Conservation (phyloP, 2,329 filamentous ascomycete genomes). For the Neoascochyta sp. region DNA sequence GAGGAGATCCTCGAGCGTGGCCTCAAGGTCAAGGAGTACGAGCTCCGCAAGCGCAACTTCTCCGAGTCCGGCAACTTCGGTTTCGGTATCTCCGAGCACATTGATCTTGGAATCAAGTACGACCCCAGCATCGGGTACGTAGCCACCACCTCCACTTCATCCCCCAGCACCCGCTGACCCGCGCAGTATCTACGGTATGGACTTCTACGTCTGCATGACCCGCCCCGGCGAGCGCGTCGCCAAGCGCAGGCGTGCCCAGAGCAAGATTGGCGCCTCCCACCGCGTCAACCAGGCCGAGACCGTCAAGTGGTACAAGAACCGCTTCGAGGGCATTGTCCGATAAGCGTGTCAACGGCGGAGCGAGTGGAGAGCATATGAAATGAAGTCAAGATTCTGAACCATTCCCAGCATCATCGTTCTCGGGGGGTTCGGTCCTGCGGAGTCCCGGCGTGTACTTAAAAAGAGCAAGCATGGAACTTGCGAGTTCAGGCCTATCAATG, state of each 20-base stretch:
- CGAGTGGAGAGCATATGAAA: slow-evolving; percentile 22
- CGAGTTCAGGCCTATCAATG: slow-evolving; percentile 44
- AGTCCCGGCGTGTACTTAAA: slow-evolving; percentile 43
- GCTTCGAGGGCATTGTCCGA: slow-evolving; percentile 98
- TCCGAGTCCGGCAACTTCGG: slow-evolving; percentile 93
- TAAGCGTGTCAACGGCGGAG: slow-evolving; percentile 55
- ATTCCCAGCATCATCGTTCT: slow-evolving; percentile 39
- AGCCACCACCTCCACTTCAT: too few relatives aligned
- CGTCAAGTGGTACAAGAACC: slow-evolving; percentile 94
- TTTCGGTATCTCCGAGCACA: slow-evolving; percentile 99
- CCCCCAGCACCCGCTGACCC: slow-evolving; percentile 25
- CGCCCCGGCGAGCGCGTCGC: slow-evolving; percentile 97
- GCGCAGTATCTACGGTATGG: slow-evolving; percentile 65
- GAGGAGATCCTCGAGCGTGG: slow-evolving; percentile 99
- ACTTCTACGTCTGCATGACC: slow-evolving; percentile 99
- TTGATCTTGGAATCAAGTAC: slow-evolving; percentile 96
- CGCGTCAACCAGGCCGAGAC: slow-evolving; percentile 93
- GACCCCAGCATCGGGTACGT: slow-evolving; percentile 41
- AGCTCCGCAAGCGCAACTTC: slow-evolving; percentile 99
- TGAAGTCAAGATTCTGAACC: slow-evolving; percentile 33
- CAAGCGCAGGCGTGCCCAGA: slow-evolving; percentile 87
- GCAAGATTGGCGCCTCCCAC: slow-evolving; percentile 82
- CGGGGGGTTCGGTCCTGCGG: slow-evolving; percentile 37
- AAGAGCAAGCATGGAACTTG: slow-evolving; percentile 40
- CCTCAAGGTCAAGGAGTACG: slow-evolving; percentile 99